Percentiles rank a stretch among this genome's conserved stretches.
Conservation (phyloP, 441 rosid species). For the Cnidoscolus chayamansa region DNA sequence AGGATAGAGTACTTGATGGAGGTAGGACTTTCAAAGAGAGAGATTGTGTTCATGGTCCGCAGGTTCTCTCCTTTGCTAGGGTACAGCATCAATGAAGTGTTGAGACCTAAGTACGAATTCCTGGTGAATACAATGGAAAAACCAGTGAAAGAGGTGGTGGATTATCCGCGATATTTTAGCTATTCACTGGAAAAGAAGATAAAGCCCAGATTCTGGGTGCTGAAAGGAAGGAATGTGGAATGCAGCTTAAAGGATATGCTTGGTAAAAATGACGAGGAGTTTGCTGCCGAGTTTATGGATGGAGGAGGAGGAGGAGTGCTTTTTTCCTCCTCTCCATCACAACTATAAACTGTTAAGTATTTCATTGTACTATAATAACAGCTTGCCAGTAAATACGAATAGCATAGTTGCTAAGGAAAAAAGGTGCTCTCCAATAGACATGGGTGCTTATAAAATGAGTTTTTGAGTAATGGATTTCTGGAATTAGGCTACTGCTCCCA, state of each 20-base stretch:
- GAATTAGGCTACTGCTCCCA: no score
- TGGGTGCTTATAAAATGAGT: no score
- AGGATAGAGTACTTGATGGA: conserved; percentile 70
- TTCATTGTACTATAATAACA: not conserved
- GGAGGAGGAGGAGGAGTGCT: conserved; percentile 31
- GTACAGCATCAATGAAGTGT: conserved; percentile 66
- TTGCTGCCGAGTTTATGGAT: conserved; percentile 61
- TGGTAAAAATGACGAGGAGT: conserved; percentile 74
- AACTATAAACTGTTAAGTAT: conserved; percentile 4
- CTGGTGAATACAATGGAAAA: conserved; percentile 59
- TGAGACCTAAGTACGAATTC: conserved; percentile 73
- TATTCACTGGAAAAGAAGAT: conserved; percentile 83
- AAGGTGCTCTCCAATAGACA: no score
- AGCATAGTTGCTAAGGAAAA: not conserved
- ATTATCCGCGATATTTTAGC: conserved; percentile 82
- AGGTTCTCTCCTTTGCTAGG: conserved; percentile 83
- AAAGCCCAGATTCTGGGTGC: conserved; percentile 73
- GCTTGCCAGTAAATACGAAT: not conserved
- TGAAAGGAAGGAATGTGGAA: conserved; percentile 51
- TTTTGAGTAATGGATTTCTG: no score
- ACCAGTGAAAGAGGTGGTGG: conserved; percentile 58
- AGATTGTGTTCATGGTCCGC: conserved; percentile 65
- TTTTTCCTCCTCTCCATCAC: conserved; percentile 8
- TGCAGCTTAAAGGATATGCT: conserved; percentile 75
- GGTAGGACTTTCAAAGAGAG: conserved; percentile 60